These are phyloP conservation scores for Pelargonium fulgidum DNA, from an alignment of 441 rosid genomes.

Conservation along the genomic window DNA sequence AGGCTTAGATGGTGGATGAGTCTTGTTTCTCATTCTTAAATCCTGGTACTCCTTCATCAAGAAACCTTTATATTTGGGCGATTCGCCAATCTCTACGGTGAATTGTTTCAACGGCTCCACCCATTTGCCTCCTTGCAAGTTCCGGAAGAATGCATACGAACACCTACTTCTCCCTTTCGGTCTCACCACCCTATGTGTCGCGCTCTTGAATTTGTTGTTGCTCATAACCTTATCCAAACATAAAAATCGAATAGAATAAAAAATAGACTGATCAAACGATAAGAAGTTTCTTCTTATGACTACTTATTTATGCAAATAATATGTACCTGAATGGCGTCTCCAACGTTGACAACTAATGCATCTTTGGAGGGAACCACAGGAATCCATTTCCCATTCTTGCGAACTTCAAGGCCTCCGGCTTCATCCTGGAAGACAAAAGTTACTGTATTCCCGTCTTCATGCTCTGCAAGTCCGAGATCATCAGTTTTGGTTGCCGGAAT, in stretches of 20 bases:
- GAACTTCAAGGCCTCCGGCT: slow-evolving; percentile 23
- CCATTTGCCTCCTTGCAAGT: slow-evolving; percentile 21
- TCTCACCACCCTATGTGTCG: slow-evolving; percentile 21
- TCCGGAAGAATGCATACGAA: slow-evolving; percentile 26
- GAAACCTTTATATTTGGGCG: slow-evolving; percentile 22
- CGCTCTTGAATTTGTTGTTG: slow-evolving; percentile 25
- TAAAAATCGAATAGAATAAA: background rate
- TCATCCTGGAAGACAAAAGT: slow-evolving; percentile 25
- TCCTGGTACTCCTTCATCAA: slow-evolving; percentile 20
- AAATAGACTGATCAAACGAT: background rate
- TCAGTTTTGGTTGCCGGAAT: slow-evolving; percentile 12
- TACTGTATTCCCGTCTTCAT: slow-evolving; percentile 23
- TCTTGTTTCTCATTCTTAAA: slow-evolving; percentile 23
- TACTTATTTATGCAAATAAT: too few relatives aligned
- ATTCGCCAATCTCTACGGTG: slow-evolving; percentile 21
- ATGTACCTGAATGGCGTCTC: slow-evolving; percentile 19
- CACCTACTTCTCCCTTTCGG: slow-evolving; percentile 13
- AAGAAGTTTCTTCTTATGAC: too few relatives aligned
- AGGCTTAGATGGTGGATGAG: slow-evolving; percentile 23
- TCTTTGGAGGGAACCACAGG: slow-evolving; percentile 19
- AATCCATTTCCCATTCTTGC: slow-evolving; percentile 19
- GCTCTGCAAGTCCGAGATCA: slow-evolving; percentile 15
- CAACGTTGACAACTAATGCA: slow-evolving; percentile 19
- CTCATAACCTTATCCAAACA: slow-evolving; percentile 16
- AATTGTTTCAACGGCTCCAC: slow-evolving; percentile 26